phyloP scores from a whole-genome alignment of 2,329 filamentous ascomycete genomes.

The Sclerotinia minor region DNA sequence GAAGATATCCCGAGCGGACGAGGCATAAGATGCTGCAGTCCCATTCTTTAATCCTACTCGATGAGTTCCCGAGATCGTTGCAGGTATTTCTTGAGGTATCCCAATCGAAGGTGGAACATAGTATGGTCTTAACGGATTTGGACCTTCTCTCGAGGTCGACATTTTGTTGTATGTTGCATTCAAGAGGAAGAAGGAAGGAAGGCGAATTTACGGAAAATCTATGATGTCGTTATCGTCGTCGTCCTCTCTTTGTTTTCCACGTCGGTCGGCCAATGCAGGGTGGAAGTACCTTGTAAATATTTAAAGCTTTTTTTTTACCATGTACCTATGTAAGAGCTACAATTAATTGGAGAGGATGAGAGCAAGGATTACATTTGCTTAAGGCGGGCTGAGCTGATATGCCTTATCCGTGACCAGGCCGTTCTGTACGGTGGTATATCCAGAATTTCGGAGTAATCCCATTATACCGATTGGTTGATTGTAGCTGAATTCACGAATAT shows the following conservation, averaged over 20 bases:
- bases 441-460: slow-evolving; percentile 13
- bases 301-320: slow-evolving; percentile 14
- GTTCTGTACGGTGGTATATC: too few species aligned
- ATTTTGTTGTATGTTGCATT: slow-evolving; percentile 41
- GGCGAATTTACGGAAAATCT: background rate
- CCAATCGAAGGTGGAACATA: slow-evolving; percentile 67
- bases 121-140: slow-evolving; percentile 61
- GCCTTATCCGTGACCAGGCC: slow-evolving; percentile 12
- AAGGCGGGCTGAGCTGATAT: background rate
- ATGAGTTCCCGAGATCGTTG: slow-evolving; percentile 41
- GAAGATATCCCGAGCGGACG: slow-evolving; percentile 79
- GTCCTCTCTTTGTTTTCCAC: slow-evolving; percentile 18
- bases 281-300: slow-evolving; percentile 18
- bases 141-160: slow-evolving; percentile 51
- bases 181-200: background rate
- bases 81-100: slow-evolving; percentile 48
- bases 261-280: slow-evolving; percentile 16
- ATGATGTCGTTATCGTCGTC: slow-evolving; percentile 4
- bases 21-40: slow-evolving; percentile 53
- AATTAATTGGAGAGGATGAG: slow-evolving; percentile 9
- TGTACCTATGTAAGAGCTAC: background rate
- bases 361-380: slow-evolving; percentile 17
- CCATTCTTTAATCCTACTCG: slow-evolving; percentile 41
- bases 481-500: slow-evolving; percentile 7
- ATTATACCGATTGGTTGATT: slow-evolving; percentile 24